phyloP scores from a whole-genome alignment of 1,139 yeast species.

The Zygoascus sp. region DNA sequence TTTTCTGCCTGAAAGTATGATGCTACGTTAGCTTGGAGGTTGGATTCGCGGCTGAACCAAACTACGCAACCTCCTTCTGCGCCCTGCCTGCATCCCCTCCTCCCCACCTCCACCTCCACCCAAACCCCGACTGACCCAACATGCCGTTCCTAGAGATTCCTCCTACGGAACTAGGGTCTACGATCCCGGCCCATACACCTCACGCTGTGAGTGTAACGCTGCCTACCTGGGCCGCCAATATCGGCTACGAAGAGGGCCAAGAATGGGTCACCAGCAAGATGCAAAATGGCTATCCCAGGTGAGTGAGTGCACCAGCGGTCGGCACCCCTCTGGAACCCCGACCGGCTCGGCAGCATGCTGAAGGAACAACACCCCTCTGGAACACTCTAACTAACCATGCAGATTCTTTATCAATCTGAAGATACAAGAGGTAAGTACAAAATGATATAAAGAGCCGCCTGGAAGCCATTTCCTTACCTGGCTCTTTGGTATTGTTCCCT shows the following conservation, averaged over 20 bases:
- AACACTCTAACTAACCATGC: conserved; percentile 6
- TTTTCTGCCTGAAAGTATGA: too few relatives aligned
- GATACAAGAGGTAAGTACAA: conserved; percentile 55
- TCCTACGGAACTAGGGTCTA: conserved; percentile 60
- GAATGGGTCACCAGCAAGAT: conserved; percentile 76
- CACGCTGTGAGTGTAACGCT: conserved; percentile 93
- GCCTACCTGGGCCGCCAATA: conserved; percentile 91
- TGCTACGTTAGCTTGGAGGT: too few relatives aligned
- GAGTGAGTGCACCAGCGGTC: conserved; percentile 11
- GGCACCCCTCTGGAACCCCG: too few relatives aligned
- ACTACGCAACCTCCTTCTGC: too few relatives aligned
- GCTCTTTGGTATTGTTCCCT: neutral
- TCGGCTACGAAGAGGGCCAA: conserved; percentile 88
- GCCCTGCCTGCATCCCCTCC: too few relatives aligned
- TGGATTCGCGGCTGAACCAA: too few relatives aligned
- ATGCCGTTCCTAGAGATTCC: conserved; percentile 30
- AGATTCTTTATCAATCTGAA: conserved; percentile 74
- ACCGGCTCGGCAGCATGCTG: too few relatives aligned
- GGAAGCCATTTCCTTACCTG: too few relatives aligned
- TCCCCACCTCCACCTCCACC: neutral
- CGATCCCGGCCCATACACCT: conserved; percentile 82
- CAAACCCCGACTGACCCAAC: neutral
- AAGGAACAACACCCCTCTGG: too few relatives aligned
- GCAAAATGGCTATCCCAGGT: conserved; percentile 79
- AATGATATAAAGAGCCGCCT: neutral